Base-by-base conservation (phyloP, 108 stramenopile genomes). In the Parietichytrium sp. region DNA sequence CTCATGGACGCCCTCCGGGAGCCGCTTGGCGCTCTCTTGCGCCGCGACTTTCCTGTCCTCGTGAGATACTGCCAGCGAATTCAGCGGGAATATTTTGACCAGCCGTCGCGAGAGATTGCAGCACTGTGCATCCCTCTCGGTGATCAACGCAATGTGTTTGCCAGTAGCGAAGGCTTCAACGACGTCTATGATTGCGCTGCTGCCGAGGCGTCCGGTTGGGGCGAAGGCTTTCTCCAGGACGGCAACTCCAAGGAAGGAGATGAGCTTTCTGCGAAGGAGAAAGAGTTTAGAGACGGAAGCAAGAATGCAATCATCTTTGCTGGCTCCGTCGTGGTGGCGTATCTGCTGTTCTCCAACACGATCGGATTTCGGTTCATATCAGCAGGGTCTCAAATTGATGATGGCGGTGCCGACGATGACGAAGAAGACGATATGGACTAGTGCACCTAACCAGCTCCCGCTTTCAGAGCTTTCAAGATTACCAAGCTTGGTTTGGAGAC, bases 1-100 rank as follows among this genome's bases (percentile, higher is more conserved):
- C 61, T 72, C 8, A 72, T 72, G 61, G 61, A 72, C 33, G 61
- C 61, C 6, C 42, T 72, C 15, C 61, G 61, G 38, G 61, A 72
- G 20, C 61, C 61, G 15, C 36, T 72, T 1, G 61, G 61, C 61
- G 61, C 61, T 23, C 20, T 72, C 13, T 72, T 33, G 38, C 45
- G 36, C 3, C 23, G 12, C 38, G 16, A 10, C 38, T n/a, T 45
- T 45, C 61, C 6, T 6, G 45, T 45, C 12, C 61, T 72, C 16
- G 61, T 72, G 23, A 42, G 12, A 33, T 72, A 45, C 20, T 72
- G 61, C 3, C 36, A 72, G 42, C 61, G 61, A 33, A 42, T 72
- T 33, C 61, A 72, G 33, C 15, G 45, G 42, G 6, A 47, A 12
- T 42, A 45, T 27, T 72, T 72, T 38, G 61, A 72, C 61, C 13